Evolutionary conservation across 495 filamentous ascomycete species (phyloP), one percentile per base, ranked within the genome.

Genomic region (Penicillium arizonense): DNA sequence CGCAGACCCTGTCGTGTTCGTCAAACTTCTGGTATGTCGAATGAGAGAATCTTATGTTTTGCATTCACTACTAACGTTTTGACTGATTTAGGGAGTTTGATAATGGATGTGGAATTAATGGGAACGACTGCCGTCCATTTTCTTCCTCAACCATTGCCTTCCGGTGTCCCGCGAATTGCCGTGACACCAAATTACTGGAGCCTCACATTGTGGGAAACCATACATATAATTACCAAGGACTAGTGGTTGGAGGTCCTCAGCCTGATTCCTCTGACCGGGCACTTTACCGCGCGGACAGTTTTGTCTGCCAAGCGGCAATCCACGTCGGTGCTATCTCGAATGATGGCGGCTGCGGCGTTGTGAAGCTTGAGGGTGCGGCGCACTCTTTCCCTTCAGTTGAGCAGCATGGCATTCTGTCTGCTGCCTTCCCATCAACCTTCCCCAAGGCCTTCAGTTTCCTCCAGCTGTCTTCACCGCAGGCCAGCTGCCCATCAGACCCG

Each of bases 61-160:
- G 38, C 8, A 3, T 24, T n/a, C 11, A 14, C 46, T 46, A 33
- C 52, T 53, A 47, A 40, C 50, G 24, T 28, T 13, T 11, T 21
- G 4, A 20, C 36, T 26, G 18, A 42, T 21, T 18, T 49, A 91
- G 89, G 89, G 68, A 71, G 16, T 72, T 78, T 40, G 85, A 84
- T 34, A 91, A 91, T 50, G 73, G 75, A 24, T 96, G 91, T 63
- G 91, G 90, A 4, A 58, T 94, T 8, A 82, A 96, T 56, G 91
- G 91, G 12, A 84, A 85, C 42, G 72, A 83, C 53, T 96, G 91
- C 67, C 82, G 87, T n/a, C 91, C 91, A 0, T 96, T 96, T 60
- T 79, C 76, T 37, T 80, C 82, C 48, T 79, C 79, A 44, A 82
- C 79, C 2, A 79, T 87, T 53, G 78, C 88, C 12, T 96, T 96